Percentiles rank a stretch among this genome's conserved stretches.
phyloP scores from a whole-genome alignment of 129 eudicot species.

The Calendula officinalis region DNA sequence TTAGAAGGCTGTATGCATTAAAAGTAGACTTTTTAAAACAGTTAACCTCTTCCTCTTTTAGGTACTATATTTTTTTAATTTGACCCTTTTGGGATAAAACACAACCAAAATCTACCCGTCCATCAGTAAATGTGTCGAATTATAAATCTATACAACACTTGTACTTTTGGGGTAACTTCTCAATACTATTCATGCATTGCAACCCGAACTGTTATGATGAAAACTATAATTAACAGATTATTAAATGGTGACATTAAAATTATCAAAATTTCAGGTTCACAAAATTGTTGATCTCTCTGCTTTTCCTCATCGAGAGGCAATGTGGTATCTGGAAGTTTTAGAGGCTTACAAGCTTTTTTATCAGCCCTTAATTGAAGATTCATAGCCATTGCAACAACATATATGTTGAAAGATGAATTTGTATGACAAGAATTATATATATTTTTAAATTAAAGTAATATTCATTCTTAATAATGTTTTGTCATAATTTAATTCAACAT shows the following conservation, averaged over 20 bases:
- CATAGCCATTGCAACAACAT: constrained; percentile 18
- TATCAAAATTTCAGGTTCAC: constrained; percentile 65
- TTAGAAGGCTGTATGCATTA: background rate
- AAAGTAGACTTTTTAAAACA: too few species aligned
- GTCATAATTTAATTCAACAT: too few species aligned
- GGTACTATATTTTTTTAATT: background rate
- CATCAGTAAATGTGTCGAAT: background rate
- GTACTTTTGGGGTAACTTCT: background rate
- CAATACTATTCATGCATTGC: constrained; percentile 6
- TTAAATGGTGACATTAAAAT: constrained; percentile 7
- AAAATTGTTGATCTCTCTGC: constrained; percentile 85
- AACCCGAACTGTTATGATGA: too few species aligned
- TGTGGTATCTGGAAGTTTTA: constrained; percentile 95
- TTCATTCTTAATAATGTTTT: too few species aligned
- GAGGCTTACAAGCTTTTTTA: constrained; percentile 95
- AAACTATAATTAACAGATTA: too few species aligned
- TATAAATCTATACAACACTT: background rate
- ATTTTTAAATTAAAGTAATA: too few species aligned
- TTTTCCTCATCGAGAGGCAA: constrained; percentile 85
- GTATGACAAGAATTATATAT: too few species aligned
- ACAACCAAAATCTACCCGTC: background rate
- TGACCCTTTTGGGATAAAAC: background rate
- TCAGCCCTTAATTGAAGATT: constrained; percentile 42
- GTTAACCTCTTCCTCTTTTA: background rate
- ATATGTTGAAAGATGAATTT: too few species aligned